Evolutionary conservation across 1,284 basidiomycete genomes (phyloP), one percentile per base, ranked within the genome.

Genomic region (Cryptococcus sp.): DNA sequence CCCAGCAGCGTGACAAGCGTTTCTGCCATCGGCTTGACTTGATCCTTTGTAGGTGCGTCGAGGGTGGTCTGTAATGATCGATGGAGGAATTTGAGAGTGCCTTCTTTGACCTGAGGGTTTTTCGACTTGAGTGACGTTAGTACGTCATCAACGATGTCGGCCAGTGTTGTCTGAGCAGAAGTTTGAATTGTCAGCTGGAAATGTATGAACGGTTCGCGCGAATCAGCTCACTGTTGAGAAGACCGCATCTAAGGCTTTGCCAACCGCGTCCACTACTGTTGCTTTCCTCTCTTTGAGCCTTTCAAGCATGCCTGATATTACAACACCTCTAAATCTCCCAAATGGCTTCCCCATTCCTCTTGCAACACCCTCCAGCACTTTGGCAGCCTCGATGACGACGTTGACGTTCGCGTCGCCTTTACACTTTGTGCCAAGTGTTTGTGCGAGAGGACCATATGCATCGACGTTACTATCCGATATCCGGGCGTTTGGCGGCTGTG

Each of bases 21-120:
- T 62, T 95, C 92, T 1, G 91, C 87, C 41, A 97, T 80, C 1
- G 88, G 84, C 73, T 97, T 95, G 65, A 98, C 81, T 69, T 95
- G 91, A 3, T 84, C 81, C 47, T 86, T 85, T 46, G 84, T 83
- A 0, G 92, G 86, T 17, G 77, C 71, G 16, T 84, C 82, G 0
- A 87, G 85, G 0, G 86, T 88, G 2, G 75, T 77, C 1, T 86
- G 81, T 47, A 99, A 84, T 71, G 87, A 91, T 48, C 96, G 86
- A 19, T 84, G 85, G 20, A 98, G 81, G 73, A 96, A 98, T 70
- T 90, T 91, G 65, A 97, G 81, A 0, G 93, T 88, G 16, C 93
- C 91, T 76, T 96, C 92, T 74, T 96, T 96, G 47, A 98, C 91
- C 76, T 96, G 92, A 1, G 96, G 96, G 73, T 98, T 99, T 82